Evolutionary conservation across 1,284 basidiomycete species (phyloP).

Genomic region (Gomphus bonarii): DNA sequence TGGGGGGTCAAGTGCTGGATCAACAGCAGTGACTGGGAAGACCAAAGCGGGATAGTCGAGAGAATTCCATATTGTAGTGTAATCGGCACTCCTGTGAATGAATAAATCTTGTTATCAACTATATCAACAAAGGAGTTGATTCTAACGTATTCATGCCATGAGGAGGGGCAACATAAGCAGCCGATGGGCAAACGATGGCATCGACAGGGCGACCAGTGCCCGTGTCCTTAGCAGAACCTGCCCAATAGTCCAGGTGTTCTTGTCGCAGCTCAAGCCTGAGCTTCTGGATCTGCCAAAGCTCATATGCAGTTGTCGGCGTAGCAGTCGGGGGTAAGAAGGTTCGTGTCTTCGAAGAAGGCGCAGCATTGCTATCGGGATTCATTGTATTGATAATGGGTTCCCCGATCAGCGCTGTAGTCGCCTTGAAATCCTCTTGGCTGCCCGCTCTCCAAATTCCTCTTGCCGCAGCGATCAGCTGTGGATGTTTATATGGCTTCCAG

Average conservation of each 20-base stretch:
- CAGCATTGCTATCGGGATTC: slow-evolving; percentile 19
- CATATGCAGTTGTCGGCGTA: slow-evolving; percentile 46
- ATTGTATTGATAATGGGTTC: slow-evolving; percentile 45
- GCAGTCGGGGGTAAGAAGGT: slow-evolving; percentile 9
- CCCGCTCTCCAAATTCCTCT: slow-evolving; percentile 34
- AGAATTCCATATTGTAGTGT: slow-evolving; percentile 58
- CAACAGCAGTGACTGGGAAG: slow-evolving; percentile 57
- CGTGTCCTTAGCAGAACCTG: slow-evolving; percentile 34
- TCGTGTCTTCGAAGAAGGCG: slow-evolving; percentile 5
- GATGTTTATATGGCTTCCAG: slow-evolving; percentile 35
- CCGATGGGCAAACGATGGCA: slow-evolving; percentile 48
- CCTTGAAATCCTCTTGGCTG: slow-evolving; percentile 32
- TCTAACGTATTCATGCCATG: slow-evolving; percentile 41
- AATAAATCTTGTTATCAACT: slow-evolving; percentile 18
- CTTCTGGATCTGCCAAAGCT: slow-evolving; percentile 47
- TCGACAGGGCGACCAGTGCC: slow-evolving; percentile 56
- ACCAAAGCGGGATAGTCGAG: slow-evolving; percentile 60
- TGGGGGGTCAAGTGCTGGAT: slow-evolving; percentile 37
- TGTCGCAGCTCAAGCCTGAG: slow-evolving; percentile 33
- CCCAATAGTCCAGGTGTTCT: slow-evolving; percentile 47
- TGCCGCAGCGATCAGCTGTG: slow-evolving; percentile 23
- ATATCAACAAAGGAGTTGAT: neutral
- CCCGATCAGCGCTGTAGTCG: slow-evolving; percentile 28
- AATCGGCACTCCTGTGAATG: slow-evolving; percentile 30
- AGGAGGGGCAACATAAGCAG: slow-evolving; percentile 37